phyloP scores from a whole-genome alignment of 805 yeast genomes.

The Candida morakotiae region DNA sequence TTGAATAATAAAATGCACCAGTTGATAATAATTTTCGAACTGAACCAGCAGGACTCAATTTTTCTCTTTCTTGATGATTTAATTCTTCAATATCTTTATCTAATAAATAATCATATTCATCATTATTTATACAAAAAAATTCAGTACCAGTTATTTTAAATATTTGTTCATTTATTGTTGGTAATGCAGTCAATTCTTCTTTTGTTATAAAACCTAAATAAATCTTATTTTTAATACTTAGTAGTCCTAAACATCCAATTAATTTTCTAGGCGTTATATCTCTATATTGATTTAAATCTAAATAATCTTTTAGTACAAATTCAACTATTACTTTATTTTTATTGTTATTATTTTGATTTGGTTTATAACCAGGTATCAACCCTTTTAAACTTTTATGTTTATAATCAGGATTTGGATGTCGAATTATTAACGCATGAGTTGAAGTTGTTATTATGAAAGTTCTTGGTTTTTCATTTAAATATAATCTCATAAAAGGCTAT shows the following conservation, averaged over 20 bases:
- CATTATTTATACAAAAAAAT: conserved; percentile 60
- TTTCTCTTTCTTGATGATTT: conserved; percentile 24
- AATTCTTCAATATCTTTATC: conserved; percentile 11
- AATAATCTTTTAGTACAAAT: conserved; percentile 40
- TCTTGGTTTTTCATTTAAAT: conserved; percentile 61
- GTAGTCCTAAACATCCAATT: conserved; percentile 60
- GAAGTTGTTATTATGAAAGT: conserved; percentile 62
- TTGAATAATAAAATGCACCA: conserved; percentile 48
- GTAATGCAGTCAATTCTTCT: conserved; percentile 53
- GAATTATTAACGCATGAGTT: conserved; percentile 55
- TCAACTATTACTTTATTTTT: conserved; percentile 44
- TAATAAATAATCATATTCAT: conserved; percentile 41
- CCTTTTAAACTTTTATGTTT: conserved; percentile 6
- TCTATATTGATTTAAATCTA: conserved; percentile 36
- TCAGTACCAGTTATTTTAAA: conserved; percentile 55
- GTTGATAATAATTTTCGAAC: conserved; percentile 41
- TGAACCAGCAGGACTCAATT: conserved; percentile 39
- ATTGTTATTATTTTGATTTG: conserved; percentile 15
- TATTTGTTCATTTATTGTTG: conserved; percentile 51
- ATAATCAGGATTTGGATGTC: conserved; percentile 40
- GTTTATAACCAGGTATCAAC: conserved; percentile 6
- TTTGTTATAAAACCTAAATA: conserved; percentile 59
- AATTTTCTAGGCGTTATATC: conserved; percentile 40
- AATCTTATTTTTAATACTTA: conserved; percentile 49
- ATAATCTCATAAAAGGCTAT: conserved; percentile 48